Base-by-base conservation (phyloP, 225 moss, liverwort and hornwort species). In the Pseudisothecium myosuroides region DNA sequence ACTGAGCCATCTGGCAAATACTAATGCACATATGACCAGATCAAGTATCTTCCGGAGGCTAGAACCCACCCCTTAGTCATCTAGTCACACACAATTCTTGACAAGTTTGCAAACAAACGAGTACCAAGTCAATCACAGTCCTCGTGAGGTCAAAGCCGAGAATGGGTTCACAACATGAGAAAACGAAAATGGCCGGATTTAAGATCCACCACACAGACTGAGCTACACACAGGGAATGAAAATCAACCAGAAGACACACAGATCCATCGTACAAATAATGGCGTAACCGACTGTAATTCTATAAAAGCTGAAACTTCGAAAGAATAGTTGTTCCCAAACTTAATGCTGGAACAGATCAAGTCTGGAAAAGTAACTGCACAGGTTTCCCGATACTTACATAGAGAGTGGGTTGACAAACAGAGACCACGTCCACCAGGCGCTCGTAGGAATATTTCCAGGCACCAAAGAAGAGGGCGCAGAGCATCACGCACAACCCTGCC, bases 401-500 rank as follows among this genome's bases (percentile, higher is more conserved):
- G 41, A 90, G 86, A 84, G 92, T 91, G 69, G 96, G 96, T 90
- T 95, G 95, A 88, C 98, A 99, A 68, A 89, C 61, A 28, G 95
- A 92, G 85, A 99, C 95, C 43, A 92, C 88, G 71, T 89, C 95
- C 67, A 93, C 92, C 62, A 99, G 94, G 17, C 95, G 93, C 23
- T 89, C 67, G 89, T 96, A 94, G 34, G 98, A 97, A 86, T 96
- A 99, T 75, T 95, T 96, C 96, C 96, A 96, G 78, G 92, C 95
- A 81, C 96, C 92, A 80, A 93, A 97, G 61, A 89, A 86, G 74
- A 99, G 93, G 58, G 94, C 94, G 54, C 92, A 90, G 39, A 99
- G 90, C 98, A 99, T 99, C 81, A 97, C 92, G 88, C 91, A 95
- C 72, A 97, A 88, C 49, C 98, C 97, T 61, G 96, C 94, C 77